Percentiles rank a stretch among this genome's conserved stretches.
These are phyloP conservation scores for Aaosphaeria arxii DNA, from an alignment of 2,329 filamentous ascomycete species.

Conservation along the genomic window DNA sequence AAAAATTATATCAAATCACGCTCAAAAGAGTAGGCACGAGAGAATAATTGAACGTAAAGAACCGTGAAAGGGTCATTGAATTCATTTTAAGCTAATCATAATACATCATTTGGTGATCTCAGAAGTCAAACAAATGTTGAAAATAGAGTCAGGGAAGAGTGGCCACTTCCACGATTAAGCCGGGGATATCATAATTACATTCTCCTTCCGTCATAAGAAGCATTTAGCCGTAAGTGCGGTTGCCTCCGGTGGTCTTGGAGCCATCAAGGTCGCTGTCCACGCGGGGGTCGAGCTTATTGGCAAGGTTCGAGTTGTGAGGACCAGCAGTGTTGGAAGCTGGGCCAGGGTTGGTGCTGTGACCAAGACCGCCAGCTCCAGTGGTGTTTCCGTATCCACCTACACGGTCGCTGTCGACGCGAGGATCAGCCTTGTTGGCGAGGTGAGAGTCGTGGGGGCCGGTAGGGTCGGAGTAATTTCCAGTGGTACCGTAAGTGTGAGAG, in stretches of 20 bases:
- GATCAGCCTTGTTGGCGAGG: constrained; percentile 27
- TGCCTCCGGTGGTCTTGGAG: not conserved
- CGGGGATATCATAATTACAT: too few relatives aligned
- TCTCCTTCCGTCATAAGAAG: too few relatives aligned
- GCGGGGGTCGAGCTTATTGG: constrained; percentile 36
- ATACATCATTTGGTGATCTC: too few relatives aligned
- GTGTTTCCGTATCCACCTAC: constrained; percentile 2
- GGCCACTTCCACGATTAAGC: too few relatives aligned
- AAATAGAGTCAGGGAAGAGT: too few relatives aligned
- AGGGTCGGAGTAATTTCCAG: constrained; percentile 14
- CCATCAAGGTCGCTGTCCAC: constrained; percentile 28
- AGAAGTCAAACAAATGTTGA: too few relatives aligned
- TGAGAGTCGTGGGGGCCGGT: constrained; percentile 27
- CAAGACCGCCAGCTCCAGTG: constrained; percentile 3
- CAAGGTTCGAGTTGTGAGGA: constrained; percentile 29
- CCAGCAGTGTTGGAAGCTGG: constrained; percentile 32
- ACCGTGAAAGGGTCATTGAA: too few relatives aligned
- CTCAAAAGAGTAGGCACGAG: too few relatives aligned
- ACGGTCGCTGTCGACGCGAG: constrained; percentile 24
- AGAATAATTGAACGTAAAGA: too few relatives aligned
- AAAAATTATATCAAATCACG: too few relatives aligned
- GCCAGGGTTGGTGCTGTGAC: constrained; percentile 12
- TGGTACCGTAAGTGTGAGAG: not conserved
- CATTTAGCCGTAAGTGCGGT: not conserved
- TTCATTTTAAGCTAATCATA: too few relatives aligned